Evolutionary conservation across 805 yeast genomes (phyloP).

Genomic region (Hanseniaspora guilliermondii): DNA sequence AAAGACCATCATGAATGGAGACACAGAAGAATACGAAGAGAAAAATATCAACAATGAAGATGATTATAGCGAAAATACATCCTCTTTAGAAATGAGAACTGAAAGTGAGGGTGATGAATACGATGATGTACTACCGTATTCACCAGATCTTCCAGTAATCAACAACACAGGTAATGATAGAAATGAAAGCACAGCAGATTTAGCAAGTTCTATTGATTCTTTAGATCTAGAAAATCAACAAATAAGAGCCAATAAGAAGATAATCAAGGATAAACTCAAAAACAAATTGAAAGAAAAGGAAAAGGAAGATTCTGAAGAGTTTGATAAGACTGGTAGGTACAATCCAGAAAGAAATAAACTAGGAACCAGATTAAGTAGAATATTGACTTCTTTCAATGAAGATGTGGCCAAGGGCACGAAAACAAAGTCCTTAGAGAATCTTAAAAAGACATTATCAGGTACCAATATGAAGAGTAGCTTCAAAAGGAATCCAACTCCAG

Average conservation of each 20-base stretch:
- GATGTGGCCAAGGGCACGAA: background rate
- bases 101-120: background rate
- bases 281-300: constrained; percentile 21
- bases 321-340: constrained; percentile 20
- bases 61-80: background rate
- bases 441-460: background rate
- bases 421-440: background rate
- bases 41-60: background rate
- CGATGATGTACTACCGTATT: background rate
- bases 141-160: background rate
- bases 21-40: background rate
- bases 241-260: background rate
- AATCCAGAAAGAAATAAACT: constrained; percentile 28
- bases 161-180: background rate
- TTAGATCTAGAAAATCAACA: constrained; percentile 8
- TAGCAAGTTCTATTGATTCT: background rate
- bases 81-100: background rate
- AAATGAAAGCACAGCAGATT: background rate
- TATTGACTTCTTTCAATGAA: constrained; percentile 17
- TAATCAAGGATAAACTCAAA: background rate
- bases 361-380: constrained; percentile 28
- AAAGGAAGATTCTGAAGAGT: constrained; percentile 21
- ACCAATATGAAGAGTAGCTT: background rate
- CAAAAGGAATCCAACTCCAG: background rate
- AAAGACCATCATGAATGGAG: constrained; percentile 41